Evolutionary conservation across 345 rosid genomes (phyloP).

Genomic region (sweet orange (Citrus sinensis)): DVS_A1.0 CM039168.1:6233501-6234000

Average conservation of each 20-base stretch:
- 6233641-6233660: slow-evolving; percentile 51
- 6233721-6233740: slow-evolving; percentile 77
- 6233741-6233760: neutral
- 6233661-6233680: slow-evolving; percentile 82
- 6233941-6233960: neutral
- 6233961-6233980: neutral
- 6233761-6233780: neutral
- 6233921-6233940: too few relatives aligned
- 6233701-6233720: slow-evolving; percentile 61
- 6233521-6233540: neutral
- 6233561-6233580: neutral
- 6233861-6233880: neutral
- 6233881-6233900: neutral
- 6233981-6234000: neutral
- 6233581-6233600: neutral
- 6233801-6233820: neutral
- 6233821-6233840: neutral
- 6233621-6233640: neutral
- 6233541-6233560: neutral
- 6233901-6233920: neutral
- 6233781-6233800: neutral
- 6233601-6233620: neutral
- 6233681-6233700: slow-evolving; percentile 64
- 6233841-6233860: neutral
- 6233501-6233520: neutral